phyloP scores from a whole-genome alignment of 352 stramenopile species.

The Globisporangium nunn region DNA sequence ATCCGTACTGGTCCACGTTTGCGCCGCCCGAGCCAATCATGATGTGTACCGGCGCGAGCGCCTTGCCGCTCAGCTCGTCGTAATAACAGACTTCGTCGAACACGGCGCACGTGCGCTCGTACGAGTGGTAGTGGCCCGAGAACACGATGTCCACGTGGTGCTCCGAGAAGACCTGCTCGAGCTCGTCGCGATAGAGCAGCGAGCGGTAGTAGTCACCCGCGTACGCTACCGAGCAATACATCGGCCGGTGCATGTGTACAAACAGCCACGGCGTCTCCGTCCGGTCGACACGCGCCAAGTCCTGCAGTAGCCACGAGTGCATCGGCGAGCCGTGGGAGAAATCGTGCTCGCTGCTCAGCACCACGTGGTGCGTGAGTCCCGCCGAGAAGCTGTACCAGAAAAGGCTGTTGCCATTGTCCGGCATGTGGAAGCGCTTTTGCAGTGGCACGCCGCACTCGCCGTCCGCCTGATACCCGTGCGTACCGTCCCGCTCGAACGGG shows the following conservation, averaged over 20 bases:
- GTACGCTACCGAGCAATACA: slow-evolving; percentile 48
- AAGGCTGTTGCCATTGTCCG: slow-evolving; percentile 34
- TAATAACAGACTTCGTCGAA: slow-evolving; percentile 38
- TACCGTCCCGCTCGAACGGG: slow-evolving; percentile 23
- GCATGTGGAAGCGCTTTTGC: slow-evolving; percentile 70
- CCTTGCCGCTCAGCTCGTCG: slow-evolving; percentile 20
- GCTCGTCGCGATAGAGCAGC: slow-evolving; percentile 31
- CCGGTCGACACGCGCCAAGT: slow-evolving; percentile 57
- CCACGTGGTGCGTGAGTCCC: slow-evolving; percentile 32
- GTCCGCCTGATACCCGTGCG: slow-evolving; percentile 32
- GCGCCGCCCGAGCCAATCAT: slow-evolving; percentile 49
- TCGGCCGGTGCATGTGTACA: slow-evolving; percentile 44
- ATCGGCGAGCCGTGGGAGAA: slow-evolving; percentile 77
- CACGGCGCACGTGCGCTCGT: slow-evolving; percentile 52
- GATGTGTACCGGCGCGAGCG: slow-evolving; percentile 42
- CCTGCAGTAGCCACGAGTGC: slow-evolving; percentile 83
- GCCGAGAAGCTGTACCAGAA: slow-evolving; percentile 53
- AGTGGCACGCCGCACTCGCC: slow-evolving; percentile 84
- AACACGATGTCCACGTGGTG: slow-evolving; percentile 59
- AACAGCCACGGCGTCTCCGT: slow-evolving; percentile 49
- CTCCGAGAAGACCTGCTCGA: slow-evolving; percentile 37
- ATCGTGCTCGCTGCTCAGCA: slow-evolving; percentile 90
- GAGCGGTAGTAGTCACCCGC: slow-evolving; percentile 32
- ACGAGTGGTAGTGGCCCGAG: slow-evolving; percentile 53
- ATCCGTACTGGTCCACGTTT: slow-evolving; percentile 27